Evolutionary conservation across 2,329 filamentous ascomycete species (phyloP), one percentile per base, ranked within the genome.

Genomic region (Stachybotrys chartarum): DNA sequence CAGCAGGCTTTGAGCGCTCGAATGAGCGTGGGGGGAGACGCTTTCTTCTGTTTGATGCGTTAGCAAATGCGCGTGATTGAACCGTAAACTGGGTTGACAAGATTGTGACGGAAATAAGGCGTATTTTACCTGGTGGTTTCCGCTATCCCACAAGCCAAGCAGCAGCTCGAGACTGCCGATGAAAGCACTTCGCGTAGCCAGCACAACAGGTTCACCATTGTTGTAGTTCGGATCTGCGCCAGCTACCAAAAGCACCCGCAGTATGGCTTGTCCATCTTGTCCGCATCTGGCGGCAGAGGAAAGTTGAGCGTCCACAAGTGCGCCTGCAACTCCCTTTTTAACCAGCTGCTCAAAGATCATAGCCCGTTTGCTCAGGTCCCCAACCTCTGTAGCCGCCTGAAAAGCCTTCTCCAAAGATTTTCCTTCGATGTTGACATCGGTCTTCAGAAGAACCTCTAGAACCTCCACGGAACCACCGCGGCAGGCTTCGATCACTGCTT

Each of bases 191-290:
- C 76, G 71, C 1, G 78, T 77, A 1, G 81, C 79, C 11, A 79
- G 77, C 59, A 81, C 78, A 5, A 85, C 73, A 5, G 79, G 77
- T 54, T 83, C 79, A 1, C 81, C 81, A 10, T 75, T 72, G 18
- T 78, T 78, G 62, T 78, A 78, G 60, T 85, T 78, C 0, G 80
- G 76, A 54, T 79, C 78, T 3, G 82, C 83, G 0, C 82, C 81
- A 35, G 77, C 72, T 1, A 65, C 65, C 5, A 85, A 67, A 17
- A 86, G 63, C 10, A 83, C 73, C 31, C 67, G 69, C 35, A 85
- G 72, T 14, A 84, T 66, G 6, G 72, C 70, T 31, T 75, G 71
- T 1, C 76, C 80, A 2, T 73, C 72, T 31, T 78, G 74, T 0
- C 79, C 78, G 53, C 76, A 82, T 46, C 78, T 72, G 0, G 76